A percentile compares a stretch with the other conserved stretches of the same genome.
These are phyloP conservation scores for Pigoraptor vietnamica DNA, from an alignment of 78 protist species.

Conservation along the genomic window DNA sequence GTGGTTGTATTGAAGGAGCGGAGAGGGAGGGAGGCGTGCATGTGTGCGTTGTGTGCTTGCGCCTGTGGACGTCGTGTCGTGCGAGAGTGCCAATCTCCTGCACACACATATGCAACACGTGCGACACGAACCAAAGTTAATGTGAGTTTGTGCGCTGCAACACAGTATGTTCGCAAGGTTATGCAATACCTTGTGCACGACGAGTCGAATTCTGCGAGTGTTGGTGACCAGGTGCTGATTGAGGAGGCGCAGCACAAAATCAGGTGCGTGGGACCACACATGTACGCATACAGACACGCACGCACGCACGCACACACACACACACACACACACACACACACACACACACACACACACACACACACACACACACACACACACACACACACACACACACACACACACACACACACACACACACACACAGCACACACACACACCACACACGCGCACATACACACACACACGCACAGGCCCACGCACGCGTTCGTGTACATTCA, in stretches of 20 bases:
- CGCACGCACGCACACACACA: no score
- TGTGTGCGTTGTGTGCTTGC: no score
- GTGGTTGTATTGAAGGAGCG: not conserved
- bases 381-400: not conserved
- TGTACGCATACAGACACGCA: not conserved
- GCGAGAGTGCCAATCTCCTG: not conserved
- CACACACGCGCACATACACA: no score
- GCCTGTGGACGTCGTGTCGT: not conserved
- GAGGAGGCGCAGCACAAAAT: not conserved
- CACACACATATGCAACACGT: not conserved
- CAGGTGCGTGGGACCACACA: not conserved
- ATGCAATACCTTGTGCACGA: not conserved
- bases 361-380: not conserved
- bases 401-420: not conserved
- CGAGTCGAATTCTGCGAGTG: not conserved
- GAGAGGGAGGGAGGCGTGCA: no score
- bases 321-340: no score
- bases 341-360: not conserved
- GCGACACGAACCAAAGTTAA: not conserved
- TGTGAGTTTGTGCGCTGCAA: no score
- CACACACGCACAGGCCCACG: not conserved
- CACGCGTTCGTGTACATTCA: not conserved
- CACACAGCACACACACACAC: no score
- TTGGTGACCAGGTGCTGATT: not conserved
- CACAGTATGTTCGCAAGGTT: not conserved